phyloP scores from a whole-genome alignment of 2,329 filamentous ascomycete genomes.

The Microsporum canis region DNA sequence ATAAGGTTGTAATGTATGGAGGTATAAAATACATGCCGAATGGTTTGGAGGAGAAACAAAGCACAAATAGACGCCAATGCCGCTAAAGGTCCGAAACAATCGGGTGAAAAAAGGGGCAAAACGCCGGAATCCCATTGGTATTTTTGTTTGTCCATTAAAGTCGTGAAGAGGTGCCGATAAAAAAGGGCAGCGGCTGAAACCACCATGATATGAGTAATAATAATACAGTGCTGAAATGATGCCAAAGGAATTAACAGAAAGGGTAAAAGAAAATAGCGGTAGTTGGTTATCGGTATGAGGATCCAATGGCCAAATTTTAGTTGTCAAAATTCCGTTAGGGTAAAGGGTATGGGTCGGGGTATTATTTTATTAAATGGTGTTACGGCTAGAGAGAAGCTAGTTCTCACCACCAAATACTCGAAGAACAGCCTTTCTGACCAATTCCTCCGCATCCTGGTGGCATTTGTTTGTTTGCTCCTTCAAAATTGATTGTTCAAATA shows the following conservation, averaged over 20 bases:
- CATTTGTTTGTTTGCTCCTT: conserved; percentile 29
- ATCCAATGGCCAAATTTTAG: neutral
- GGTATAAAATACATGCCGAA: neutral
- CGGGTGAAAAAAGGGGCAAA: neutral
- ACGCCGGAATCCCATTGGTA: neutral
- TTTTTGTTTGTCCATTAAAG: neutral
- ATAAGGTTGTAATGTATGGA: neutral
- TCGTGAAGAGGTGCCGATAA: neutral
- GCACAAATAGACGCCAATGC: neutral
- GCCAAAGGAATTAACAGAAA: neutral
- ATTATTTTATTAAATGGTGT: neutral
- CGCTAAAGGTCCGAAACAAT: neutral
- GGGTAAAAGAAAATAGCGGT: neutral
- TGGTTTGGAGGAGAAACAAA: neutral
- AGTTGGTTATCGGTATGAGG: neutral
- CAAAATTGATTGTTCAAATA: conserved; percentile 34
- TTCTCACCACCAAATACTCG: conserved; percentile 26
- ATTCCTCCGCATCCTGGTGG: conserved; percentile 31
- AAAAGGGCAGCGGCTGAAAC: neutral
- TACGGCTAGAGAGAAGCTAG: neutral
- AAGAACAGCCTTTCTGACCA: conserved; percentile 36
- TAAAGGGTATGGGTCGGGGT: neutral
- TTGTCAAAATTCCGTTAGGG: neutral
- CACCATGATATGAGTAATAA: neutral
- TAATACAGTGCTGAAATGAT: neutral